phyloP scores from a whole-genome alignment of 495 filamentous ascomycete genomes.

The Hypoxylon fuscum region DNA sequence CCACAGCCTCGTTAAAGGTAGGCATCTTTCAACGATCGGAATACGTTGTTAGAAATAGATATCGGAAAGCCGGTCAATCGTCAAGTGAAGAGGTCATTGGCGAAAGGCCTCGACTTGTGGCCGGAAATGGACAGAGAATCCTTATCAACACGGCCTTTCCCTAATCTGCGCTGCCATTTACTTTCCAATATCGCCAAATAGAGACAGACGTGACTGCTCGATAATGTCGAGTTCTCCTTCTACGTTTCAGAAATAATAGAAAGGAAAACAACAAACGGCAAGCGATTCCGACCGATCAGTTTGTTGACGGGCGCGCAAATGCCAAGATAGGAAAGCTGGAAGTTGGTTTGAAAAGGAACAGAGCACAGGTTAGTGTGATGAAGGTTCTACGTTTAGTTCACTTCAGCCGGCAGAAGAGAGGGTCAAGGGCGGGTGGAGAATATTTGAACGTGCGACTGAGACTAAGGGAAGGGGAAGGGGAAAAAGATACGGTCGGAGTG shows the following conservation, averaged over 20 bases:
- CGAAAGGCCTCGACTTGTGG: constrained; percentile 34
- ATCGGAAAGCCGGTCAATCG: constrained; percentile 28
- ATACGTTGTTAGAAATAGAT: not conserved
- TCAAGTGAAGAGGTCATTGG: constrained; percentile 33
- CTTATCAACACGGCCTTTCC: constrained; percentile 23
- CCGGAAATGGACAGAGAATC: constrained; percentile 20
- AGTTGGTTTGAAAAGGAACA: constrained; percentile 25
- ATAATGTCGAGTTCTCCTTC: not conserved
- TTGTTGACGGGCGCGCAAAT: not conserved
- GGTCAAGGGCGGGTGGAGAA: constrained; percentile 37
- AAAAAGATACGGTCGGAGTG: constrained; percentile 16
- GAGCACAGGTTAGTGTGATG: constrained; percentile 19
- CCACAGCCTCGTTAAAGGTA: constrained; percentile 42
- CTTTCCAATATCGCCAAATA: constrained; percentile 8
- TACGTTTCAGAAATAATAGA: no score
- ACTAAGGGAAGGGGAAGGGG: constrained; percentile 13
- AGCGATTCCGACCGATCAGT: constrained; percentile 19
- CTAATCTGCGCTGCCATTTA: constrained; percentile 34
- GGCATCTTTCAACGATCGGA: constrained; percentile 40
- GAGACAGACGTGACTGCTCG: not conserved
- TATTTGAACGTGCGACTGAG: constrained; percentile 33
- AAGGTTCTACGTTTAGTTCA: constrained; percentile 27
- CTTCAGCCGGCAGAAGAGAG: constrained; percentile 9
- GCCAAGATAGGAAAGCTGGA: constrained; percentile 21
- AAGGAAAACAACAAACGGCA: constrained; percentile 17